Conservation (phyloP, 1,284 basidiomycete species). For the Cerioporus squamosus region DNA sequence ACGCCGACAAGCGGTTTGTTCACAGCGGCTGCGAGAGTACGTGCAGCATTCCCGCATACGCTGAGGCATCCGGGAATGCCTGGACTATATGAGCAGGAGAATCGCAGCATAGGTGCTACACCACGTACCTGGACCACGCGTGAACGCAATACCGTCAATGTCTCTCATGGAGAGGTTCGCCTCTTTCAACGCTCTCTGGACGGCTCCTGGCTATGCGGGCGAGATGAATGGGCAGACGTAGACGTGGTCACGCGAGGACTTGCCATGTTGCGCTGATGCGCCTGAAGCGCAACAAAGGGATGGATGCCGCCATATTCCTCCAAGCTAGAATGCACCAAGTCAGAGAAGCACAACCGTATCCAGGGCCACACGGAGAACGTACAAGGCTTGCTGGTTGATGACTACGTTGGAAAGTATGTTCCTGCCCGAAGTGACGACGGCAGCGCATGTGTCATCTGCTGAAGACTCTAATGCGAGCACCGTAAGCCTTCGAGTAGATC, state of each 20-base stretch:
- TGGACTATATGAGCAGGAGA: constrained; percentile 24
- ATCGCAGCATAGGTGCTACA: not conserved
- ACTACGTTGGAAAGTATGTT: constrained; percentile 83
- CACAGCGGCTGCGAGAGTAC: constrained; percentile 76
- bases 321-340: constrained; percentile 50
- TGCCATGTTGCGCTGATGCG: constrained; percentile 81
- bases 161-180: constrained; percentile 62
- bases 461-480: constrained; percentile 86
- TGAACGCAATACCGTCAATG: constrained; percentile 89
- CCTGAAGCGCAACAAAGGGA: constrained; percentile 74
- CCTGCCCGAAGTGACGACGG: constrained; percentile 73
- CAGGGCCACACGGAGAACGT: constrained; percentile 28
- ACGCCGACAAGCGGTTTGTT: constrained; percentile 86
- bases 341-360: no score
- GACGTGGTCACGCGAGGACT: constrained; percentile 25
- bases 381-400: constrained; percentile 75
- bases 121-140: constrained; percentile 79
- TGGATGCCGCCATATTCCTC: constrained; percentile 83
- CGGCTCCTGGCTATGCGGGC: constrained; percentile 67
- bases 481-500: constrained; percentile 43
- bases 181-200: constrained; percentile 67
- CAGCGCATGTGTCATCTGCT: constrained; percentile 90
- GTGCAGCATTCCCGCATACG: constrained; percentile 80
- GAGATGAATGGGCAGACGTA: constrained; percentile 1
- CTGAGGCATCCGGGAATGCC: constrained; percentile 83